Evolutionary conservation across 495 filamentous ascomycete genomes (phyloP), one percentile per base, ranked within the genome.

Genomic region (Talaromyces stipitatus): DNA sequence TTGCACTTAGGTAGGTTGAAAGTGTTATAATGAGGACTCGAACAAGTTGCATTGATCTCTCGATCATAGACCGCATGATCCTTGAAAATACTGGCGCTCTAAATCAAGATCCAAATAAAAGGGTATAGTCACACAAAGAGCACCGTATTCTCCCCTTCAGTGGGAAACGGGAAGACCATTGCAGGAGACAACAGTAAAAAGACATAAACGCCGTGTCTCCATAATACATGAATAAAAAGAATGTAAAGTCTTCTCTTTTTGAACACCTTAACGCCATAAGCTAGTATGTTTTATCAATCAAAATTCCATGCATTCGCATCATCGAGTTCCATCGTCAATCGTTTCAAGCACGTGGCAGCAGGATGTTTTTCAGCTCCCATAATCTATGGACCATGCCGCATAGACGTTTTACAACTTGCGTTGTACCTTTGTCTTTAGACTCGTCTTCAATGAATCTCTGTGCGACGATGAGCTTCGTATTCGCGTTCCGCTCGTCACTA

Each of bases 371-470:
- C 38, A 55, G 26, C 10, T 55, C 54, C 82, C 81, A 85, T n/a
- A 75, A 74, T 33, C 78, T 73, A 22, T 80, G 69, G 14, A 86
- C 88, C 72, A 94, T 83, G 26, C 85, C 83, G 61, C 88, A 86
- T 29, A 94, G 72, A 26, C 89, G 80, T 60, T 89, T 87, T 58
- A 92, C 82, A 32, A 92, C 86, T 62, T 91, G 90, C 4, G 85
- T 92, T 7, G 89, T 92, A 24, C 86, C 86, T 52, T 82, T 84
- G 18, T 82, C 81, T 50, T 71, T 74, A 30, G 85, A 81, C 68
- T 95, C 86, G 55, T 86, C 81, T 57, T 86, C 84, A 33, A 95
- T 82, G 69, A 95, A 95, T 62, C 82, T 84, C 66, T 88, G 86
- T 5, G 91, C 91, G 22, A 95, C 86, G 10, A 82, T 80, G 16